Evolutionary conservation across 2,329 filamentous ascomycete species (phyloP).

Genomic region (Didymella segeticola): DNA sequence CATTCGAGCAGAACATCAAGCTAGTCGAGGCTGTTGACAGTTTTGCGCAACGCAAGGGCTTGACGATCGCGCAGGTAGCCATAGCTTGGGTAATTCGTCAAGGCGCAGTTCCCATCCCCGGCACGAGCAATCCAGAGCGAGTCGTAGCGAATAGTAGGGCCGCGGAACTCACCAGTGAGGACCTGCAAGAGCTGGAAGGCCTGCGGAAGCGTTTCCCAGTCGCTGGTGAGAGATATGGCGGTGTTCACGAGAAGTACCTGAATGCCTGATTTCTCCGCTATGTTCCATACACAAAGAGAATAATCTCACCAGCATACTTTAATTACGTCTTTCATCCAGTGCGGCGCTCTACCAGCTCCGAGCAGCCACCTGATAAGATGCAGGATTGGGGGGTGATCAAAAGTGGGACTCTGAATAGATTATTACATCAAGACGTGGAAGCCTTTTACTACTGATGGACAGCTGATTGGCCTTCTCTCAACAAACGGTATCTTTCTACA

Average conservation of each 20-base stretch:
- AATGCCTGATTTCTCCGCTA: conserved; percentile 5
- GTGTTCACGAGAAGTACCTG: conserved; percentile 17
- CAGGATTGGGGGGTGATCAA: too few species aligned
- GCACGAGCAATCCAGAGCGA: conserved; percentile 61
- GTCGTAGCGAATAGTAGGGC: conserved; percentile 66
- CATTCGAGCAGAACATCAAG: conserved; percentile 67
- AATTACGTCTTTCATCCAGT: too few species aligned
- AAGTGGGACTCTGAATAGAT: too few species aligned
- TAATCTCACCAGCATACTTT: too few species aligned
- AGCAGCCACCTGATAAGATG: too few species aligned
- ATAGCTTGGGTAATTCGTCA: conserved; percentile 65
- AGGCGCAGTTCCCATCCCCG: conserved; percentile 69
- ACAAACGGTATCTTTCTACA: too few species aligned
- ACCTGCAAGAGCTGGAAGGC: neutral
- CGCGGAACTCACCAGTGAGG: conserved; percentile 51
- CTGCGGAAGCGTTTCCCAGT: conserved; percentile 5
- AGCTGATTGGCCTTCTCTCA: too few species aligned
- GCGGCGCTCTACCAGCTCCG: too few species aligned
- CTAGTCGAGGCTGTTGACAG: conserved; percentile 65
- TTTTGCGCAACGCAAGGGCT: conserved; percentile 64
- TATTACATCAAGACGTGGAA: too few species aligned
- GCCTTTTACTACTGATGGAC: too few species aligned
- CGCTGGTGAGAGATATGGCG: conserved; percentile 18
- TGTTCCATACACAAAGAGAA: neutral
- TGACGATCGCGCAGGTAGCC: conserved; percentile 67